phyloP scores from a whole-genome alignment of 164 flowering plant genomes.

The Magnolia kwangsiensis region DNA sequence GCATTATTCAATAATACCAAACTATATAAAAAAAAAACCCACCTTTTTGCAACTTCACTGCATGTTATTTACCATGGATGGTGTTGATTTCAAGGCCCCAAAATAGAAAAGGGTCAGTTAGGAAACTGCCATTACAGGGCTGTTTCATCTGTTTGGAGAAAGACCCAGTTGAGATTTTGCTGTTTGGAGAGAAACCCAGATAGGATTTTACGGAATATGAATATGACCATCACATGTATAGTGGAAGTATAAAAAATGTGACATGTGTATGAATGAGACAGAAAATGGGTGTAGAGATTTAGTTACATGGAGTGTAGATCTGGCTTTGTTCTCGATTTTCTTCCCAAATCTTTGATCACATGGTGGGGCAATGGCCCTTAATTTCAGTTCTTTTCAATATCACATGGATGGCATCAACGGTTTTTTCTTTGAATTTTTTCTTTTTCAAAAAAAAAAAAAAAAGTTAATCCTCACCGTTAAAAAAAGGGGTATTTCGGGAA shows the following conservation, averaged over 20 bases:
- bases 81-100: conserved; percentile 1
- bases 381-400: not conserved
- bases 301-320: conserved; percentile 4
- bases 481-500: not conserved
- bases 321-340: conserved; percentile 8
- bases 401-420: not conserved
- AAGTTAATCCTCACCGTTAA: not conserved
- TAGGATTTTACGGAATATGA: not conserved
- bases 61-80: conserved; percentile 16
- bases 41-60: conserved; percentile 18
- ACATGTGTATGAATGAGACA: not conserved
- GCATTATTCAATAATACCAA: conserved; percentile 27
- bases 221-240: not conserved
- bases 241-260: not conserved
- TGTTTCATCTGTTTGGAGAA: not conserved
- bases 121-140: not conserved
- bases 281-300: too few species aligned
- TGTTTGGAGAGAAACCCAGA: conserved; percentile 4
- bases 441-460: not conserved
- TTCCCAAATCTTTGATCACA: not conserved
- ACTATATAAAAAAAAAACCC: conserved; percentile 12
- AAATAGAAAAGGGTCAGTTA: not conserved
- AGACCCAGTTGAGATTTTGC: conserved; percentile 9
- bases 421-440: too few species aligned
- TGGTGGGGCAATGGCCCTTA: not conserved